Base-by-base conservation (phyloP, 768 basidiomycete species). In the Boletus eberwhitei region DNA sequence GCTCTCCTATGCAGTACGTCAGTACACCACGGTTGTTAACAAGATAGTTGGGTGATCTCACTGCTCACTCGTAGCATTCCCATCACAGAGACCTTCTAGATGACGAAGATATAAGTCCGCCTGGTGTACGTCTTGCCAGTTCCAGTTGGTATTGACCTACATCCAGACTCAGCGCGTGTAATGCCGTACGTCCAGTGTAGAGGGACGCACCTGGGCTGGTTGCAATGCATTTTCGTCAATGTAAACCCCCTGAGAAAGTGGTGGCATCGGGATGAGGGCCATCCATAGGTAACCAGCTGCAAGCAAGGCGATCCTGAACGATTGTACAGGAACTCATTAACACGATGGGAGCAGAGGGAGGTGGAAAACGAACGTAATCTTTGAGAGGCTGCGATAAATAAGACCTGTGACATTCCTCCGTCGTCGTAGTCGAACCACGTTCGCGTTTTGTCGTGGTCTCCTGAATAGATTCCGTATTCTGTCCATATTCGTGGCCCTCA, bases 211-310 rank as follows among this genome's bases (percentile, higher is more conserved):
- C 76, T 96, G 93, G 6, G 82, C 87, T 11, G 97, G 95, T 64
- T 95, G 92, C 19, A 99, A 73, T 1, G 97, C 96, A 69, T 98
- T 97, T 74, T 99, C 97, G 68, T 96, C 93, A 47, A 96, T 88
- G 67, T 93, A 96, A 9, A 85, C 90, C 9, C 74, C 69, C 58
- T 83, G 79, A 17, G 84, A 85, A 5, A 95, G 76, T 1, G 73
- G 73, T 6, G 83, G 75, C 13, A 79, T 77, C 4, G 95, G 95
- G 49, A 97, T 76, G 6, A 81, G 72, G n/a, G 87, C 59, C 71
- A 97, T 80, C 93, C 94, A 98, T n/a, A 82, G 46, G 68, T 91
- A 85, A 13, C 93, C 93, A 5, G 74, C 72, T 24, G 77, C 49
- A 49, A 92, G 79, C 24, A 97, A 72, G 5, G 73, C 41, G 3